phyloP scores from a whole-genome alignment of 192 early-diverging fungal genomes.

The Backusella morwellensis region DNA sequence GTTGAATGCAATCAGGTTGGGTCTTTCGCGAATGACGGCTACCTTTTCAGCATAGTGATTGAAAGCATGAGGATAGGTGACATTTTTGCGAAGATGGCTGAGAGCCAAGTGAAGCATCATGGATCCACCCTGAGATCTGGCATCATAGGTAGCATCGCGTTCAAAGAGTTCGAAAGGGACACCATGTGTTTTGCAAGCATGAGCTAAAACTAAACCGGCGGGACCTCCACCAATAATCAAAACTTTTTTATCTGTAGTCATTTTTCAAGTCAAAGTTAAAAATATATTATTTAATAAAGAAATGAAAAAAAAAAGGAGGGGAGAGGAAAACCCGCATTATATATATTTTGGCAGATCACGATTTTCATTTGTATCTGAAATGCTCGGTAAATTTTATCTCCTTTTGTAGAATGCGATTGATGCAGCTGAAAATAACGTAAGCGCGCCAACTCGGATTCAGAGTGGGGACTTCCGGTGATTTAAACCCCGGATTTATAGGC shows the following conservation, averaged over 20 bases:
- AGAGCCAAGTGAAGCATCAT: constrained; percentile 11
- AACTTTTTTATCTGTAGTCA: constrained; percentile 13
- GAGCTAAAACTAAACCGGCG: constrained; percentile 20
- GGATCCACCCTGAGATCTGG: background rate
- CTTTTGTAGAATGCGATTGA: background rate
- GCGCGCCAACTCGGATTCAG: background rate
- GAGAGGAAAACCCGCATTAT: background rate
- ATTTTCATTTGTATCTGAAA: background rate
- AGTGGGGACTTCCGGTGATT: background rate
- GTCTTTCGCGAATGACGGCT: background rate
- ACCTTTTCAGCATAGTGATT: constrained; percentile 1
- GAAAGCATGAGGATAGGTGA: constrained; percentile 8
- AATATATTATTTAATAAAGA: background rate
- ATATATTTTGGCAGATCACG: background rate
- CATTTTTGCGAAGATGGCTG: background rate
- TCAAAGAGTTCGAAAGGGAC: constrained; percentile 25
- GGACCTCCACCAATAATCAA: constrained; percentile 29
- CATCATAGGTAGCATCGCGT: constrained; percentile 13
- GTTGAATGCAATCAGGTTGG: background rate
- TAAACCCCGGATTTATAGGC: background rate
- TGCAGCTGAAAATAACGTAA: background rate
- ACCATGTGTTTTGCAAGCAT: constrained; percentile 7
- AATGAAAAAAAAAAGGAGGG: background rate
- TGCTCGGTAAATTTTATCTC: background rate
- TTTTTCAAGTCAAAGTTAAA: background rate